Conservation (phyloP, 148 eudicot species). For the Vaccinium darrowii region DNA sequence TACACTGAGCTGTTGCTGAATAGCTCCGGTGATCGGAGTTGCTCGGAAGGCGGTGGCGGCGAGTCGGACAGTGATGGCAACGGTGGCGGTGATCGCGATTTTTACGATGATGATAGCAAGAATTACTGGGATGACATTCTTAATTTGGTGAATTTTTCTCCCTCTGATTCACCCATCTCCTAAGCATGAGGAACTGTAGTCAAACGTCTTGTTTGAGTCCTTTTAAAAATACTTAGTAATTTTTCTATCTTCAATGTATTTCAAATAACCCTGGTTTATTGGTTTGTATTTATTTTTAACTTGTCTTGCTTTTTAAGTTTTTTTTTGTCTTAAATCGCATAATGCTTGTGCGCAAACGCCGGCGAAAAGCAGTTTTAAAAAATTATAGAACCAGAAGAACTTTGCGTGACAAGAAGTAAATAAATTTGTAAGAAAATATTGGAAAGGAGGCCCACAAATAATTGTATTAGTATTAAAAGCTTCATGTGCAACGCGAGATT, state of each 20-base stretch:
- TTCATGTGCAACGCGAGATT: no score
- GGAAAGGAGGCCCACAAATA: no score
- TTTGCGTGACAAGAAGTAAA: no score
- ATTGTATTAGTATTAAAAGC: background rate
- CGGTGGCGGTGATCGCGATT: conserved; percentile 20
- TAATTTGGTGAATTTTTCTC: conserved; percentile 71
- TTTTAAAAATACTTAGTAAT: background rate
- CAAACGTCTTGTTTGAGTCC: background rate
- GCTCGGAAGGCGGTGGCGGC: conserved; percentile 19
- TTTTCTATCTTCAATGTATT: no score
- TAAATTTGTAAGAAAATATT: no score
- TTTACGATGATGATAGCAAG: conserved; percentile 63
- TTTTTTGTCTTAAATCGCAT: no score
- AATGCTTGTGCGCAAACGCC: no score
- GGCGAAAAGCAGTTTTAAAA: no score
- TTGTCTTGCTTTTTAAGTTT: no score
- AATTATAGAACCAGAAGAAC: no score
- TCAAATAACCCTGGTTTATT: no score
- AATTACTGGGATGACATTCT: conserved; percentile 86
- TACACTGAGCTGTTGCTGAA: conserved; percentile 73
- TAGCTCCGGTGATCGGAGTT: conserved; percentile 24
- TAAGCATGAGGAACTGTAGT: conserved; percentile 13
- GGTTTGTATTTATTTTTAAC: no score
- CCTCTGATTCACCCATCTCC: conserved; percentile 59
- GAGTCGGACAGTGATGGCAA: conserved; percentile 10